These are phyloP conservation scores for Amanita pallidorosea DNA, from an alignment of 768 basidiomycete species.

Conservation along the genomic window DNA sequence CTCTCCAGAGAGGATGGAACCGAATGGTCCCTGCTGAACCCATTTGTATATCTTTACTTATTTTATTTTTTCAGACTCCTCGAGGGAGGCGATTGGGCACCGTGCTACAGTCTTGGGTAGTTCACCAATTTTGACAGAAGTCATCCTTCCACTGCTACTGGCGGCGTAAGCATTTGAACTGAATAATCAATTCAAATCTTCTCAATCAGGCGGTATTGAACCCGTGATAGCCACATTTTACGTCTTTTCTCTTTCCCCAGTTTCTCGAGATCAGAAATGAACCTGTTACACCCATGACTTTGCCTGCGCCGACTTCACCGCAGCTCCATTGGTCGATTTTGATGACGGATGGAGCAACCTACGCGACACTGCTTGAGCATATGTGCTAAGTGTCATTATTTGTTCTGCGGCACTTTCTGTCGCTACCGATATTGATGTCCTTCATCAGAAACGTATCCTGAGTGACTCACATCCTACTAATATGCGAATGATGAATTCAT, in stretches of 20 bases:
- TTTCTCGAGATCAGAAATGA: conserved; percentile 40
- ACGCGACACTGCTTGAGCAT: conserved; percentile 48
- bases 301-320: conserved; percentile 52
- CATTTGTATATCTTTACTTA: not conserved
- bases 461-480: conserved; percentile 17
- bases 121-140: conserved; percentile 33
- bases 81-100: conserved; percentile 34
- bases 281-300: conserved; percentile 52
- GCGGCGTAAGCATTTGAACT: conserved; percentile 30
- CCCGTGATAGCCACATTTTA: conserved; percentile 36
- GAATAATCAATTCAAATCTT: not conserved
- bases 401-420: not conserved
- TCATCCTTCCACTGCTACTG: conserved; percentile 60
- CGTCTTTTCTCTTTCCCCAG: conserved; percentile 52
- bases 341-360: conserved; percentile 75
- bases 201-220: conserved; percentile 43
- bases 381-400: conserved; percentile 28
- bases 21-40: conserved; percentile 35
- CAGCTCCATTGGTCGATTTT: conserved; percentile 37
- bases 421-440: not conserved
- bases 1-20: conserved; percentile 80
- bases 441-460: conserved; percentile 37
- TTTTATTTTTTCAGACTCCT: conserved; percentile 24
- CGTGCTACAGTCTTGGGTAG: conserved; percentile 28
- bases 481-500: not conserved